A percentile compares a stretch with the other conserved stretches of the same genome.
These are phyloP conservation scores for Phaeosphaeria sp. DNA, from an alignment of 2,329 filamentous ascomycete genomes.

Conservation along the genomic window DNA sequence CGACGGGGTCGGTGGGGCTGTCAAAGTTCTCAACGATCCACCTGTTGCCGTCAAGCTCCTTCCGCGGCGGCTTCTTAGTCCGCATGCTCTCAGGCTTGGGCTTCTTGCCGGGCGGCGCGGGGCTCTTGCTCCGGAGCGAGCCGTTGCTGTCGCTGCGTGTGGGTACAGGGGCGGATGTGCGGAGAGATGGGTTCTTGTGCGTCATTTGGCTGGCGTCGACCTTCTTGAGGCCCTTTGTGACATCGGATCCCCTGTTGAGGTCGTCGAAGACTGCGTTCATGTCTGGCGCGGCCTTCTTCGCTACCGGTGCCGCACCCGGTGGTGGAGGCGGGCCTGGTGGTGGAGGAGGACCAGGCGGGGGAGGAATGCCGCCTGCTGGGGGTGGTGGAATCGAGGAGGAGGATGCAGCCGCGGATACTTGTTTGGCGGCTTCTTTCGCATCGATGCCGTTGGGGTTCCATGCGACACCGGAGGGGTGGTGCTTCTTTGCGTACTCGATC, in stretches of 20 bases:
- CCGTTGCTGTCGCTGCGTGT: conserved; percentile 60
- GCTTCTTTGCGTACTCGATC: conserved; percentile 81
- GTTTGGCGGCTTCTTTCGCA: conserved; percentile 71
- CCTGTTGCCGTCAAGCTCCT: conserved; percentile 72
- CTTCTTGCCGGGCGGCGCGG: conserved; percentile 74
- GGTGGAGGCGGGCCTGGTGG: conserved; percentile 57
- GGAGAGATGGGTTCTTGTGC: conserved; percentile 92
- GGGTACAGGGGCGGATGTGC: conserved; percentile 74
- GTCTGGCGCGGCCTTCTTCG: conserved; percentile 62
- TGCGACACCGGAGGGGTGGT: conserved; percentile 77
- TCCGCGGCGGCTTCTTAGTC: conserved; percentile 56
- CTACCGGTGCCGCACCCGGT: conserved; percentile 57
- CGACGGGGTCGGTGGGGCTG: conserved; percentile 72
- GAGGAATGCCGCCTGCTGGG: conserved; percentile 63
- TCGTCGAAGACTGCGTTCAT: conserved; percentile 90
- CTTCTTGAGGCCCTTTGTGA: conserved; percentile 88
- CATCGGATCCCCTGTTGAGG: conserved; percentile 85
- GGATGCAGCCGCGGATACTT: conserved; percentile 59
- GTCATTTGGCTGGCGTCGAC: conserved; percentile 97
- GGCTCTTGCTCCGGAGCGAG: conserved; percentile 74
- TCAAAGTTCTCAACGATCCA: conserved; percentile 98
- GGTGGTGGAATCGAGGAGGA: conserved; percentile 74
- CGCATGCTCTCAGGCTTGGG: conserved; percentile 59
- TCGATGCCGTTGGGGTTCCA: conserved; percentile 86
- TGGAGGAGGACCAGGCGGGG: conserved; percentile 70